These are phyloP conservation scores for Clarireedia monteithiana DNA, from an alignment of 2,329 filamentous ascomycete genomes.

Conservation along the genomic window DNA sequence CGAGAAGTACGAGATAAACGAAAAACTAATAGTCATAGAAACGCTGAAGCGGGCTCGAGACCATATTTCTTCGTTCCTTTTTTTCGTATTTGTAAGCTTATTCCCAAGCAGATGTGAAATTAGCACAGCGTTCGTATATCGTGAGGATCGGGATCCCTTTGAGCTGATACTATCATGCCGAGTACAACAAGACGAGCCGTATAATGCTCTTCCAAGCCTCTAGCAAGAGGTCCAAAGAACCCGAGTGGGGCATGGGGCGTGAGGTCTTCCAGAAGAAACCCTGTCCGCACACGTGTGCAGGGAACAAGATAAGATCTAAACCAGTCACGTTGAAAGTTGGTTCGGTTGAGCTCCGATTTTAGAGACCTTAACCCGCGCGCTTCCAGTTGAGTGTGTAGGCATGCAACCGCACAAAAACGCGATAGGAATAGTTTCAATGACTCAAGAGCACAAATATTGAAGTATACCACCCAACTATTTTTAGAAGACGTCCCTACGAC, in stretches of 20 bases:
- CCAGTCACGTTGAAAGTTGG: neutral
- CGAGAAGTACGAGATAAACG: neutral
- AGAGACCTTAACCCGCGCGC: neutral
- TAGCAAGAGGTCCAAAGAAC: too few species aligned
- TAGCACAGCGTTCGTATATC: neutral
- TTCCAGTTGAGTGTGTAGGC: neutral
- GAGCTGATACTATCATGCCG: neutral
- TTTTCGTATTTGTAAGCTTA: neutral
- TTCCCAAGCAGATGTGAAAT: too few species aligned
- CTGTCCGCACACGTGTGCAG: neutral
- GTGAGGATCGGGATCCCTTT: neutral
- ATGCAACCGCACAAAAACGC: neutral
- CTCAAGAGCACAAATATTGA: neutral
- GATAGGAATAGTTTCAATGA: neutral
- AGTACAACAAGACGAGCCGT: neutral
- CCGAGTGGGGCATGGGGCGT: neutral
- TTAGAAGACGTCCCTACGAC: neutral
- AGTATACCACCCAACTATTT: neutral
- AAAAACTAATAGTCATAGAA: neutral
- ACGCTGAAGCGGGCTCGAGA: neutral
- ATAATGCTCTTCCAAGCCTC: neutral
- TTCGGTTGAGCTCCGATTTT: neutral
- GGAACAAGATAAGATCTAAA: neutral
- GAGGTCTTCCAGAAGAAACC: neutral
- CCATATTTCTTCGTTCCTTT: neutral